Percentiles rank a stretch among this genome's conserved stretches.
Evolutionary conservation across 83 land plant species (phyloP).

Genomic region (Thuja plicata): DNA sequence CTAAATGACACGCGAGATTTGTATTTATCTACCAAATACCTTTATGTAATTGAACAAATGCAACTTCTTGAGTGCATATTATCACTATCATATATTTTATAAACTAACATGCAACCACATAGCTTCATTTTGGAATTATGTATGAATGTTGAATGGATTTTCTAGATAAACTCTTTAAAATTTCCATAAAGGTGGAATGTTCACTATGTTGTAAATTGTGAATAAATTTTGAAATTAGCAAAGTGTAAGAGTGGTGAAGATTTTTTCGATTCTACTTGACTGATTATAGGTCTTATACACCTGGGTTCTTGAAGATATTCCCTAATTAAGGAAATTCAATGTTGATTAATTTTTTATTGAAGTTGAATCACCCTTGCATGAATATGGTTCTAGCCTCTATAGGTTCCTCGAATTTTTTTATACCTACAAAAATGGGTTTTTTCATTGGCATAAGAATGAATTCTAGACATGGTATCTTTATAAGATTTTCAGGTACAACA

Average conservation of each 20-base stretch:
- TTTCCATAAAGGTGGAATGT: background rate
- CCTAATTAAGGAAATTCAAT: background rate
- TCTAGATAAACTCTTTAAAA: background rate
- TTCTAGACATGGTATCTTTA: background rate
- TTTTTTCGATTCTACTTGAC: background rate
- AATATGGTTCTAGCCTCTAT: background rate
- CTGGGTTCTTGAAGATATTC: background rate
- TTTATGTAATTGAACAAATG: background rate
- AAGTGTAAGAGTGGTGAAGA: background rate
- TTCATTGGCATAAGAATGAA: background rate
- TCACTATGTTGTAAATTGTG: background rate
- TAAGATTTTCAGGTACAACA: background rate
- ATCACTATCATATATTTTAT: background rate
- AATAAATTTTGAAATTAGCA: background rate
- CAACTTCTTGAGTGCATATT: background rate
- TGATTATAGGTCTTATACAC: background rate
- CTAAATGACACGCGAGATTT: background rate
- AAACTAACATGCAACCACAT: background rate
- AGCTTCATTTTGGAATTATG: background rate
- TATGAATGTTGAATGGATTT: background rate
- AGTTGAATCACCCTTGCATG: too few relatives aligned
- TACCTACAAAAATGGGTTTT: background rate
- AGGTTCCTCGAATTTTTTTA: background rate
- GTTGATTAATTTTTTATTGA: background rate
- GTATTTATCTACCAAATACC: background rate